Percentiles rank a stretch among this genome's conserved stretches.
phyloP scores from a whole-genome alignment of 106 monocot species.

The Dioscorea zingiberensis region DNA sequence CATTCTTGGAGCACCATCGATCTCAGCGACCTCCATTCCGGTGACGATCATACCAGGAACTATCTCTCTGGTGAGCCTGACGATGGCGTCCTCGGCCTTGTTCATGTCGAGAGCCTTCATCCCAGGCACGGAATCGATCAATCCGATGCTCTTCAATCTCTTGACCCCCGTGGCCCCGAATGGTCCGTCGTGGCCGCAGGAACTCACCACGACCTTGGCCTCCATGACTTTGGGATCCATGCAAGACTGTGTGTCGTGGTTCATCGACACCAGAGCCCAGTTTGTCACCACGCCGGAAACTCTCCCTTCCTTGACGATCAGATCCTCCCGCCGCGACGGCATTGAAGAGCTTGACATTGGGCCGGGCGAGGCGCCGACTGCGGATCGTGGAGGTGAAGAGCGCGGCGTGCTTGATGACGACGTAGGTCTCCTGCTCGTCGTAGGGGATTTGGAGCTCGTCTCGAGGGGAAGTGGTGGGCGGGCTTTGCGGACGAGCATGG shows the following conservation, averaged over 20 bases:
- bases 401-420: slow-evolving; percentile 85
- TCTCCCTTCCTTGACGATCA: slow-evolving; percentile 78
- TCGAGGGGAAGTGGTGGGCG: slow-evolving; percentile 81
- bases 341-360: slow-evolving; percentile 98
- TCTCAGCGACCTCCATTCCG: slow-evolving; percentile 99
- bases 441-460: slow-evolving; percentile 72
- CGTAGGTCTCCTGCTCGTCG: slow-evolving; percentile 77
- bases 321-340: slow-evolving; percentile 89
- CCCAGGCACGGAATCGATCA: slow-evolving; percentile 79
- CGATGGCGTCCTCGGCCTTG: slow-evolving; percentile 87
- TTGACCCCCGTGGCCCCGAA: slow-evolving; percentile 94
- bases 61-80: slow-evolving; percentile 76
- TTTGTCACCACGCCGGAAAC: slow-evolving; percentile 91
- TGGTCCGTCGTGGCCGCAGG: slow-evolving; percentile 91
- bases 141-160: slow-evolving; percentile 74
- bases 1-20: slow-evolving; percentile 89
- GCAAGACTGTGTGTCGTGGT: slow-evolving; percentile 94
- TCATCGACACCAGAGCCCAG: slow-evolving; percentile 95
- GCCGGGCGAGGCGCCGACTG: slow-evolving; percentile 26
- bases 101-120: slow-evolving; percentile 98
- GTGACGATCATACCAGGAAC: slow-evolving; percentile 97
- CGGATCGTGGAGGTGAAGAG: not conserved
- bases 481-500: slow-evolving; percentile 99
- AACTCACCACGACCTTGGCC: slow-evolving; percentile 51
- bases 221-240: not conserved